phyloP scores from a whole-genome alignment of 2,329 filamentous ascomycete species.

The Microascus cirrosus region DNA sequence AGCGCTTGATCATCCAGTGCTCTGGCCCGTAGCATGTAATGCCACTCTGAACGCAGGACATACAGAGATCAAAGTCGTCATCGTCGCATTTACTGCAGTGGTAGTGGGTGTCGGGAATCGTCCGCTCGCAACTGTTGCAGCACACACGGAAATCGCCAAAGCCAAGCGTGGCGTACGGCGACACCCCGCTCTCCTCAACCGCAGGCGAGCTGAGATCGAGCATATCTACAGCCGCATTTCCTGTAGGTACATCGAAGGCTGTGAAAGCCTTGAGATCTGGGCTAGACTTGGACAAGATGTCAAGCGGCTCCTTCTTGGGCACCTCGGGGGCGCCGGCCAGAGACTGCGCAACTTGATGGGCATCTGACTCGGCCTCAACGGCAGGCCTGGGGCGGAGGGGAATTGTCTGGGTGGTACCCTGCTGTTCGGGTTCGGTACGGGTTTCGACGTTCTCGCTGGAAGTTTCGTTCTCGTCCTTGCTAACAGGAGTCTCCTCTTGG shows the following conservation, averaged over 20 bases:
- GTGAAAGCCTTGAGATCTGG: background rate
- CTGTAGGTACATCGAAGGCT: background rate
- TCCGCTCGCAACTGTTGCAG: slow-evolving; percentile 80
- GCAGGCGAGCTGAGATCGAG: background rate
- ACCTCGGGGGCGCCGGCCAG: background rate
- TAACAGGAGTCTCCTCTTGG: background rate
- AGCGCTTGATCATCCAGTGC: slow-evolving; percentile 94
- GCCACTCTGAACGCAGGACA: slow-evolving; percentile 63
- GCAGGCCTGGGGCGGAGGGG: background rate
- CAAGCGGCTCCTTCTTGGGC: background rate
- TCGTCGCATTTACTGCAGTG: slow-evolving; percentile 91
- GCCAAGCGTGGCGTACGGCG: background rate
- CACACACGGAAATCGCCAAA: slow-evolving; percentile 62
- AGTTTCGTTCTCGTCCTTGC: background rate
- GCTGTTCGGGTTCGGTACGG: background rate
- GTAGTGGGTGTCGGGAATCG: slow-evolving; percentile 75
- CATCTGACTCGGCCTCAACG: background rate
- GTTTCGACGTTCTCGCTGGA: background rate
- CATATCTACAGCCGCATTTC: background rate
- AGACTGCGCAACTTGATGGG: background rate
- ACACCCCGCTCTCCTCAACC: background rate
- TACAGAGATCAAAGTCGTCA: slow-evolving; percentile 91
- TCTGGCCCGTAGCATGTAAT: slow-evolving; percentile 65
- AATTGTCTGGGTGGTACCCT: background rate
- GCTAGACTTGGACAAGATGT: background rate